phyloP scores from a whole-genome alignment of 768 basidiomycete species.

The Boletus rex-veris region DNA sequence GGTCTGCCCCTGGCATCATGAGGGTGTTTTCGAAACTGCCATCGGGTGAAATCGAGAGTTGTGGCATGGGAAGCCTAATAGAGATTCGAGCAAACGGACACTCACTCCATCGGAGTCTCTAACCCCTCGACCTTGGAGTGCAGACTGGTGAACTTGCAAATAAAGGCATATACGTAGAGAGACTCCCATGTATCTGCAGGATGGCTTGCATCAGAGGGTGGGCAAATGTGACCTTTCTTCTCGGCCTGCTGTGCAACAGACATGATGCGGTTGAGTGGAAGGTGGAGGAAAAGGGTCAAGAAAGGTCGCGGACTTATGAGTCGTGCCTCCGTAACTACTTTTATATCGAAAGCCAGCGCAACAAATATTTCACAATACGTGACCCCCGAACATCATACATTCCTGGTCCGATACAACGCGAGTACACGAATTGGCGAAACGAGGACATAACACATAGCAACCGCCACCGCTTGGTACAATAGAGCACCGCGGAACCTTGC shows the following conservation, averaged over 20 bases:
- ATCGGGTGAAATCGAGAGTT: conserved; percentile 31
- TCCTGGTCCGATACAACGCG: conserved; percentile 13
- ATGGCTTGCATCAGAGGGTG: conserved; percentile 61
- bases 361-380: conserved; percentile 37
- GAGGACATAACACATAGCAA: conserved; percentile 15
- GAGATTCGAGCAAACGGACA: conserved; percentile 26
- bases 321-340: conserved; percentile 36
- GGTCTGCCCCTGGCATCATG: conserved; percentile 65
- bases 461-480: conserved; percentile 18
- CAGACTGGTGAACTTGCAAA: conserved; percentile 76
- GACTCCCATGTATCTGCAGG: conserved; percentile 86
- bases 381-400: conserved; percentile 26
- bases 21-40: conserved; percentile 77
- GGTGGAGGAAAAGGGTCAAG: conserved; percentile 37
- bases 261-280: conserved; percentile 35
- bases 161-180: conserved; percentile 81
- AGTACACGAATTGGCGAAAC: conserved; percentile 21
- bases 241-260: conserved; percentile 33
- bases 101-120: conserved; percentile 82
- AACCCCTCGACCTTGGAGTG: conserved; percentile 74
- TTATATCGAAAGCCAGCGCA: conserved; percentile 33
- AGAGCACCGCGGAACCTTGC: conserved; percentile 7
- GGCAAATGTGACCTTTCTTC: conserved; percentile 52
- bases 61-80: conserved; percentile 19
- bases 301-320: conserved; percentile 33